Evolutionary conservation across 306 rosid genomes (phyloP).

Genomic region (Hippophae rhamnoides): DNA sequence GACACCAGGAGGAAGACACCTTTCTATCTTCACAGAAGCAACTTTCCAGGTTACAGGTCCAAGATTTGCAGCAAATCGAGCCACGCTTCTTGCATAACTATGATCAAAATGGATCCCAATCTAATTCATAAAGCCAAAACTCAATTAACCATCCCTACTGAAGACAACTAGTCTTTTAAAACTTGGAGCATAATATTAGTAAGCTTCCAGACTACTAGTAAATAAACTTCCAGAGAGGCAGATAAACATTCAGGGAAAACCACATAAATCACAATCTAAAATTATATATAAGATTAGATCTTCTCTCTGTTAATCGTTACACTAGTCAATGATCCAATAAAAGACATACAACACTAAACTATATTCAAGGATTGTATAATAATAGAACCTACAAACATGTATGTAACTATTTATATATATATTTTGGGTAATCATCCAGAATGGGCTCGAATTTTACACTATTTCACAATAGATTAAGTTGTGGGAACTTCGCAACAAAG

Average conservation of each 20-base stretch:
- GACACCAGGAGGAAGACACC: slow-evolving; percentile 33
- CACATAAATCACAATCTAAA: too few species aligned
- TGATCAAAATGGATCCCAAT: slow-evolving; percentile 51
- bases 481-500: too few species aligned
- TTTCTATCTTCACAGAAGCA: slow-evolving; percentile 42
- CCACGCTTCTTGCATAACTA: slow-evolving; percentile 56
- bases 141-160: slow-evolving; percentile 16
- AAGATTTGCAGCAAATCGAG: slow-evolving; percentile 49
- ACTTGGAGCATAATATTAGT: not conserved
- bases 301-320: too few species aligned
- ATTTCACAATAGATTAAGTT: too few species aligned
- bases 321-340: not conserved
- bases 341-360: not conserved
- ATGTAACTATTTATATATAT: not conserved
- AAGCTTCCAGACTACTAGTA: not conserved
- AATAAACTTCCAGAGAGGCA: too few species aligned
- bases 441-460: too few species aligned
- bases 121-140: slow-evolving; percentile 31
- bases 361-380: not conserved
- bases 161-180: not conserved
- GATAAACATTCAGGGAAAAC: too few species aligned
- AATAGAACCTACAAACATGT: not conserved
- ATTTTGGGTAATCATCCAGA: too few species aligned
- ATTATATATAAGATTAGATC: too few species aligned
- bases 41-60: slow-evolving; percentile 52